Base-by-base conservation (phyloP, 352 stramenopile species). In the Phytophthora fragariaefolia region DNA sequence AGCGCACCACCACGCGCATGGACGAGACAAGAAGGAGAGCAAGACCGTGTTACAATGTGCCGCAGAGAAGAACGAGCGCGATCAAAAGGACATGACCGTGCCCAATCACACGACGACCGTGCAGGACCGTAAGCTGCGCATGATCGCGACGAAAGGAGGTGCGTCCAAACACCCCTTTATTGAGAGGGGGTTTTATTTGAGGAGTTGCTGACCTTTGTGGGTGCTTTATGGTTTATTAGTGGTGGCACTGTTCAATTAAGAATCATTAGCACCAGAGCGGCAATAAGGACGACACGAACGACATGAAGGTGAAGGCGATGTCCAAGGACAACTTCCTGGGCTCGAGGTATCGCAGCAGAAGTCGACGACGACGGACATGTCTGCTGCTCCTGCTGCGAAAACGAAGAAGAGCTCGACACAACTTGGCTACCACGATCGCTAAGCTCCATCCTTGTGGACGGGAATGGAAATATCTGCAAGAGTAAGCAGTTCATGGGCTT, bases 301-400 rank as follows among this genome's bases (percentile, higher is more conserved):
- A 90, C 58, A 91, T 92, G 69, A 91, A 89, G 74, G 82, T 92
- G 42, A 93, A 95, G 61, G 82, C 87, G 36, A 85, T 95, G 72
- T 90, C 80, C 6, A 95, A 95, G 63, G 87, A 95, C 53, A 89
- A 85, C 52, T 95, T 95, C 59, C 28, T 95, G 34, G 82, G 54
- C 73, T 93, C 27, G 92, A 95, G 74, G 72, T 75, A 8, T 74
- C 66, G 23, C 68, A 80, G 22, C 64, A 83, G 32, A 84, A 87
- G 54, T 58, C 75, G n/a, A 42, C 63, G 24, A 63, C 34, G 17
- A 30, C 58, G 4, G 28, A 34, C 28, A 34, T 12, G 28, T 40
- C 61, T 18, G 28, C 69, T 15, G 28, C 28, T 34, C 27, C 53
- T n/a, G 23, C 40, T 12, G 28, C 28, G 28, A 34, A 34, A 34